Base-by-base conservation (phyloP, 2,329 filamentous ascomycete species). In the Beauveria varroae region DNA sequence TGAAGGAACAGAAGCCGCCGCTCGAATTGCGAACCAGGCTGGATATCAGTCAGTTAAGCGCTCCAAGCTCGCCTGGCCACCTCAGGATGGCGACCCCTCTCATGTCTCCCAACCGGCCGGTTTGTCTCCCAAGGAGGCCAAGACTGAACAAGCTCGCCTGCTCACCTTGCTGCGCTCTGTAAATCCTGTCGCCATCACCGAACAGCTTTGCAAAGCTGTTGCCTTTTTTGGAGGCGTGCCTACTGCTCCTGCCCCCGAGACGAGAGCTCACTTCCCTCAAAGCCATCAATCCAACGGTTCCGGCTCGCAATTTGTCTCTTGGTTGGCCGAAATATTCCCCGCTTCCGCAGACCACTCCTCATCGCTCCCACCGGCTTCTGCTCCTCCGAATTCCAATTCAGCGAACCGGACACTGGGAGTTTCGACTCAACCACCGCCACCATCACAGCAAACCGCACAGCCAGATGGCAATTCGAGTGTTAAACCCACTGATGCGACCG, bases 261-360 rank as follows among this genome's bases (percentile, higher is more conserved):
- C 77, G 30, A 75, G 80, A 64, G 77, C 74, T 18, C 73, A 71
- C 2, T 87, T 86, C 57, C 84, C 85, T 1, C 74, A 77, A 28
- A 87, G 85, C 65, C 79, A 77, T 10, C 76, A 79, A 52, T 76
- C 76, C 14, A 86, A 86, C 67, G 84, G 85, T 3, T 73, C 79
- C 1, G 85, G 85, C 1, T 78, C 79, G 22, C 72, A 84, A 12
- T 83, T 87, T 62, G 77, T 88, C 34, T 80, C 82, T 22, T 87
- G 85, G 84, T 72, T 87, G 50, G 75, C 82, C 14, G 85, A 87
- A 67, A 85, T 88, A 59, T 88, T 87, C 63, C 84, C 84, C 20
- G 16, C 57, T n/a, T 44, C 43, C 16, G 37, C 62, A 61, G 34
- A 54, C 28, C 68, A 62, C 30, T 41, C 57, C 2, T 16, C 51